These are phyloP conservation scores for Fusarium sororula DNA, from an alignment of 2,329 filamentous ascomycete genomes.

Conservation along the genomic window DNA sequence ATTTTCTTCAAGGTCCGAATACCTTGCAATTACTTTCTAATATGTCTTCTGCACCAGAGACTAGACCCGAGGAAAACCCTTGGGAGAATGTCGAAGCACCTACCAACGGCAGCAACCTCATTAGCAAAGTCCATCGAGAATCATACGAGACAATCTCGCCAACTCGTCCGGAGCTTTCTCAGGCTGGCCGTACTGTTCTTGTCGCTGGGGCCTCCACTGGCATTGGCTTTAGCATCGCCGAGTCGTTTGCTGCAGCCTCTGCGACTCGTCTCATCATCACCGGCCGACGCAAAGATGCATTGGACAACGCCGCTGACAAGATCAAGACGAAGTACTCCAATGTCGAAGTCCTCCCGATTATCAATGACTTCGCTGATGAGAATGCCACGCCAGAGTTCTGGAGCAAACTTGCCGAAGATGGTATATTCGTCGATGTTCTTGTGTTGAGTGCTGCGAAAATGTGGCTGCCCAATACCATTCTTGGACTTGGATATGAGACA, in stretches of 20 bases:
- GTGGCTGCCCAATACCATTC: slow-evolving; percentile 4
- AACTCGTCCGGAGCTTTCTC: slow-evolving; percentile 49
- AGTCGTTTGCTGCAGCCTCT: slow-evolving; percentile 58
- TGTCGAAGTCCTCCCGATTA: not conserved
- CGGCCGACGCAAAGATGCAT: slow-evolving; percentile 45
- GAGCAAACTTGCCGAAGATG: slow-evolving; percentile 27
- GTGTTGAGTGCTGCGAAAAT: slow-evolving; percentile 41
- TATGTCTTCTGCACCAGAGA: not conserved
- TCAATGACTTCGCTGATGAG: slow-evolving; percentile 19
- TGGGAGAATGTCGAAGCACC: not conserved
- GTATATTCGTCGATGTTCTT: slow-evolving; percentile 42
- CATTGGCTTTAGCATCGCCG: slow-evolving; percentile 45
- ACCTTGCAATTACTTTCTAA: not conserved
- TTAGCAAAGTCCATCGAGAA: not conserved
- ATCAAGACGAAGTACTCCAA: not conserved
- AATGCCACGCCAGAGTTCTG: slow-evolving; percentile 41
- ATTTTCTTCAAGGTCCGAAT: rapidly evolving
- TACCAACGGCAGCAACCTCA: not conserved
- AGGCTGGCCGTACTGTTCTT: slow-evolving; percentile 43
- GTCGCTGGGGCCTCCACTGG: slow-evolving; percentile 11
- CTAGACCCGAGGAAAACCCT: not conserved
- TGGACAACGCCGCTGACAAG: not conserved
- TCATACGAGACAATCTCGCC: slow-evolving; percentile 51
- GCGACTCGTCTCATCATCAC: slow-evolving; percentile 51
- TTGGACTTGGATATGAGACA: not conserved